Evolutionary conservation across 495 filamentous ascomycete genomes (phyloP).

Genomic region (Penicillium parvum): DNA sequence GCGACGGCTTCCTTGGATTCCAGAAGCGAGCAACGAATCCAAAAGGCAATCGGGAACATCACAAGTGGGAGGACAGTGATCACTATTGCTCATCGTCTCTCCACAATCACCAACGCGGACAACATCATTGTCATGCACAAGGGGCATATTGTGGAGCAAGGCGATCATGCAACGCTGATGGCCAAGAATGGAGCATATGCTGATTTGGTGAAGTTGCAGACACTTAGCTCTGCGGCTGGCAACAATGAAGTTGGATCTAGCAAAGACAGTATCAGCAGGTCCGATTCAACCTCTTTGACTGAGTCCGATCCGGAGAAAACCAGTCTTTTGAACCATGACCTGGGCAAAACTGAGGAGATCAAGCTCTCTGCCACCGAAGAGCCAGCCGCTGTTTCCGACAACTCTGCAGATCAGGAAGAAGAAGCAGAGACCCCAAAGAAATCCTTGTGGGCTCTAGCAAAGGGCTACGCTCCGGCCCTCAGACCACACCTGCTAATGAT

Average conservation of each 20-base stretch:
- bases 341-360: slow-evolving; percentile 15
- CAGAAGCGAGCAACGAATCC: slow-evolving; percentile 49
- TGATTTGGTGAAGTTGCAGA: slow-evolving; percentile 40
- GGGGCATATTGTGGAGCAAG: slow-evolving; percentile 53
- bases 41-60: slow-evolving; percentile 45
- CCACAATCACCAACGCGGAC: slow-evolving; percentile 54
- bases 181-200: slow-evolving; percentile 42
- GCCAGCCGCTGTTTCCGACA: slow-evolving; percentile 5
- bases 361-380: slow-evolving; percentile 15
- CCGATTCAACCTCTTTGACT: slow-evolving; percentile 23
- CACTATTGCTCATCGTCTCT: slow-evolving; percentile 46
- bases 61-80: slow-evolving; percentile 44
- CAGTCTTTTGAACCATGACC: slow-evolving; percentile 11
- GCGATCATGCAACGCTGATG: slow-evolving; percentile 42
- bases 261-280: slow-evolving; percentile 22
- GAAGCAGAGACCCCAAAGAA: slow-evolving; percentile 29
- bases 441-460: slow-evolving; percentile 29
- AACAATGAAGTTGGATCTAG: slow-evolving; percentile 18
- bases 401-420: slow-evolving; percentile 20
- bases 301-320: slow-evolving; percentile 22
- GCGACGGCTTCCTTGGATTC: slow-evolving; percentile 62
- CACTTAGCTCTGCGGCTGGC: slow-evolving; percentile 23
- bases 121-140: slow-evolving; percentile 60
- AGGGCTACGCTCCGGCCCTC: slow-evolving; percentile 28
- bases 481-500: slow-evolving; percentile 38